phyloP scores from a whole-genome alignment of 345 rosid species.

The Durio zibethinus region DNA sequence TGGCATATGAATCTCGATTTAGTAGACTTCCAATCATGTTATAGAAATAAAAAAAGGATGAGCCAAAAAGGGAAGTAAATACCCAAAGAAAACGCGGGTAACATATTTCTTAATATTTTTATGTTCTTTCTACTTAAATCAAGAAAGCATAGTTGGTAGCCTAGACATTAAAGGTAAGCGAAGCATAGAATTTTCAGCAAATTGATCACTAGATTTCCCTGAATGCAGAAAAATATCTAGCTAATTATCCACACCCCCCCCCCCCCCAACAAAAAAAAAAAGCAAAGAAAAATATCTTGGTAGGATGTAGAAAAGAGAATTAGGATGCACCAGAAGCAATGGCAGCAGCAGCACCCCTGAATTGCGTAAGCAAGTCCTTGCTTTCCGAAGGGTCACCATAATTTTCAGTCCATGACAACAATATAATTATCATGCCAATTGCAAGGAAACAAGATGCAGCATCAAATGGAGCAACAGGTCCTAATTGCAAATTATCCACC shows the following conservation, averaged over 20 bases:
- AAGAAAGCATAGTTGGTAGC: neutral
- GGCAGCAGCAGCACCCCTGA: slow-evolving; percentile 62
- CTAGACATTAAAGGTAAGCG: neutral
- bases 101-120: neutral
- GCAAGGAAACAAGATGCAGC: slow-evolving; percentile 74
- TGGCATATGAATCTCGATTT: slow-evolving; percentile 13
- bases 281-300: neutral
- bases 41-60: neutral
- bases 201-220: neutral
- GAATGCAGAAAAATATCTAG: neutral
- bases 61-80: neutral
- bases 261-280: too few relatives aligned
- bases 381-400: slow-evolving; percentile 66
- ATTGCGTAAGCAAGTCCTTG: slow-evolving; percentile 61
- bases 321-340: slow-evolving; percentile 58
- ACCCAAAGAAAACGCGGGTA: neutral
- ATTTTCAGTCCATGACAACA: slow-evolving; percentile 62
- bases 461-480: slow-evolving; percentile 74
- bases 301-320: neutral
- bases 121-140: neutral
- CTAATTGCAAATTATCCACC: slow-evolving; percentile 50
- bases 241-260: too few relatives aligned
- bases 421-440: slow-evolving; percentile 55
- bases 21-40: neutral
- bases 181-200: slow-evolving; percentile 3